A percentile compares a stretch with the other conserved stretches of the same genome.
Evolutionary conservation across 2,329 filamentous ascomycete species (phyloP).

Genomic region (Bipolaris zeicola): DNA sequence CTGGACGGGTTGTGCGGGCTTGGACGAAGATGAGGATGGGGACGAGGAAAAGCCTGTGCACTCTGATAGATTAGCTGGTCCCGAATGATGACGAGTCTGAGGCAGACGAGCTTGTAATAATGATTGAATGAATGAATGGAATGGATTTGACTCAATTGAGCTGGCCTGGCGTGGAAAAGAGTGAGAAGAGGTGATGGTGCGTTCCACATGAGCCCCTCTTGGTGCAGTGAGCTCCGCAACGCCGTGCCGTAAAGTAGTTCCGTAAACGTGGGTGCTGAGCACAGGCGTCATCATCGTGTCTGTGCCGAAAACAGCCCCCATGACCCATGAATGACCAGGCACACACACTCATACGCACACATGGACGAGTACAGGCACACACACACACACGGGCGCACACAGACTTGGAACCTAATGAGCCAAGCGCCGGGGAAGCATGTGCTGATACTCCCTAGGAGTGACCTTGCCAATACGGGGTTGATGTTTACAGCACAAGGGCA

Average conservation of each 20-base stretch:
- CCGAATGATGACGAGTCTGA: conserved; percentile 15
- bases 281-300: conserved; percentile 31
- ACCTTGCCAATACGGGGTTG: no score
- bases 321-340: conserved; percentile 21
- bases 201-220: conserved; percentile 27
- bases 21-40: conserved; percentile 3
- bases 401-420: no score
- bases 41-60: conserved; percentile 7
- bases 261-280: conserved; percentile 31
- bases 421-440: no score
- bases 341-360: background rate
- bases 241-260: conserved; percentile 33
- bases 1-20: conserved; percentile 9
- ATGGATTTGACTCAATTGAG: conserved; percentile 4
- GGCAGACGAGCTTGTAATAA: conserved; percentile 29
- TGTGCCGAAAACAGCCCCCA: conserved; percentile 22
- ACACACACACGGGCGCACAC: no score
- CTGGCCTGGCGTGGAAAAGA: conserved; percentile 6
- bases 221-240: conserved; percentile 26
- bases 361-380: no score
- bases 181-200: conserved; percentile 19
- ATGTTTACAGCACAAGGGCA: no score
- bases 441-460: no score
- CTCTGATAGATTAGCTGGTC: conserved; percentile 22
- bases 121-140: conserved; percentile 22